These are phyloP conservation scores for Mimosa pudica DNA, from an alignment of 306 rosid species.

Conservation along the genomic window DNA sequence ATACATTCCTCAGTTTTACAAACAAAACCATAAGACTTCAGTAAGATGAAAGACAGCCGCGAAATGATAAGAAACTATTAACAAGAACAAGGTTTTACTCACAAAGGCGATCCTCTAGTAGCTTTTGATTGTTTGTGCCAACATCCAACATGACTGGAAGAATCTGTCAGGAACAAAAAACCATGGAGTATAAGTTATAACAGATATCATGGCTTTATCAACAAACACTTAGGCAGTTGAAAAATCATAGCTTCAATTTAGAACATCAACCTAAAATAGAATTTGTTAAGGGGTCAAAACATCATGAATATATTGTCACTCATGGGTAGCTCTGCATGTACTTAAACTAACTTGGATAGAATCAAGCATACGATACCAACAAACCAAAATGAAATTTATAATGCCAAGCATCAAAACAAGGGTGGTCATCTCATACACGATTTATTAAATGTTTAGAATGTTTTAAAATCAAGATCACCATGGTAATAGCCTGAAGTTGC, in stretches of 20 bases:
- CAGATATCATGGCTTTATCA: conserved; percentile 14
- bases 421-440: conserved; percentile 21
- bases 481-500: conserved; percentile 23
- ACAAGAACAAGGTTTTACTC: conserved; percentile 47
- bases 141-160: conserved; percentile 98
- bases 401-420: conserved; percentile 16
- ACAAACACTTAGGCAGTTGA: conserved; percentile 5
- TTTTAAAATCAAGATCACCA: conserved; percentile 5
- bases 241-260: conserved; percentile 13
- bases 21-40: conserved; percentile 25
- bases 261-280: conserved; percentile 21
- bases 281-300: conserved; percentile 18
- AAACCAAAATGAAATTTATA: conserved; percentile 29
- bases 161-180: conserved; percentile 58
- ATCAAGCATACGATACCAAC: background rate
- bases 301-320: conserved; percentile 15
- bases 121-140: conserved; percentile 93
- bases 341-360: conserved; percentile 14
- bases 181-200: conserved; percentile 27
- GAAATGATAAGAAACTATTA: conserved; percentile 29
- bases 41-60: conserved; percentile 19
- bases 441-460: conserved; percentile 21
- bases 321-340: background rate
- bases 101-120: conserved; percentile 93
- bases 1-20: conserved; percentile 22